Percentiles rank a stretch among this genome's conserved stretches.
Evolutionary conservation across 129 eudicot genomes (phyloP).

Genomic region (Glebionis coronaria): DNA sequence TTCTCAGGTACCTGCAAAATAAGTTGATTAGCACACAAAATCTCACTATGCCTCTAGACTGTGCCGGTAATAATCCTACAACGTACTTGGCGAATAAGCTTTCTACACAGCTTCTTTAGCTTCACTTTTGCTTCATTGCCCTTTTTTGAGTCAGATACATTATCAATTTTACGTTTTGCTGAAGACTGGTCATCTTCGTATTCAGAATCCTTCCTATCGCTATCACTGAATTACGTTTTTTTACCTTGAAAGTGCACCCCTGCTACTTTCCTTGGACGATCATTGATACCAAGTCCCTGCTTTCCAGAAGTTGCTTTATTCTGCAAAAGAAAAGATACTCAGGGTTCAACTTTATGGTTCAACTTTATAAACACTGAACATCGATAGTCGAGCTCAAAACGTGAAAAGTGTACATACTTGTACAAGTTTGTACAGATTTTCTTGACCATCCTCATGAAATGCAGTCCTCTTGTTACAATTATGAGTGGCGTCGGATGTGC

Average conservation of each 20-base stretch:
- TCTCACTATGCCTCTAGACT: neutral
- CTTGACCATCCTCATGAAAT: conserved; percentile 93
- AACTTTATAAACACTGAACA: neutral
- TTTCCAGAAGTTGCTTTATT: conserved; percentile 1
- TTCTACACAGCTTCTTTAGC: neutral
- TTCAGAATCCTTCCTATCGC: neutral
- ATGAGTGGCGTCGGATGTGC: conserved; percentile 14
- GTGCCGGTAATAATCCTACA: neutral
- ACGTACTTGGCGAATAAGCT: neutral
- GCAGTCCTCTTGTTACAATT: conserved; percentile 47
- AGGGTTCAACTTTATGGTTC: no score
- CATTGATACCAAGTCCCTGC: neutral
- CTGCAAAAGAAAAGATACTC: neutral
- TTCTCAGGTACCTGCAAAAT: conserved; percentile 60
- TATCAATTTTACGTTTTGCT: neutral
- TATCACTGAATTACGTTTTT: neutral
- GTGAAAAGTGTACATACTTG: conserved; percentile 51
- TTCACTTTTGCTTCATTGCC: neutral
- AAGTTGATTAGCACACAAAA: conserved; percentile 19
- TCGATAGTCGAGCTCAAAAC: neutral
- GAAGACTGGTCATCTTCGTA: neutral
- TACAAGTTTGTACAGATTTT: conserved; percentile 88
- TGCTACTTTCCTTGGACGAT: neutral
- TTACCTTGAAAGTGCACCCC: neutral
- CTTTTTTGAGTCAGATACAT: neutral